phyloP scores from a whole-genome alignment of 345 rosid genomes.

The Carallia brachiata region DNA sequence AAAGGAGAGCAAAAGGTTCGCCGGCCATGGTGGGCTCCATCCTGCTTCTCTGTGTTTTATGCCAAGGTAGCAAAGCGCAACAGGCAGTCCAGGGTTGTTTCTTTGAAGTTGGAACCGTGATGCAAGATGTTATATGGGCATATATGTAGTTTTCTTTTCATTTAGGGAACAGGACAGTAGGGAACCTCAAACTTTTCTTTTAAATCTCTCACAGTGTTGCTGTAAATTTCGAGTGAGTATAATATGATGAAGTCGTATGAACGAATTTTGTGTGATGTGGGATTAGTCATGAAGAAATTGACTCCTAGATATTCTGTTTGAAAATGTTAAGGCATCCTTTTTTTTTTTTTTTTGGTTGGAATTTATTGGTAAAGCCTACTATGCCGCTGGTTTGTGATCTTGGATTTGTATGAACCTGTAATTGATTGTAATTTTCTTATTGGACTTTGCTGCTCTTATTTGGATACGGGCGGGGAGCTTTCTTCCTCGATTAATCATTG shows the following conservation, averaged over 20 bases:
- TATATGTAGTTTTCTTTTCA: constrained; percentile 46
- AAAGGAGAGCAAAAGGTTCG: constrained; percentile 96
- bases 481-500: too few relatives aligned
- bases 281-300: constrained; percentile 10
- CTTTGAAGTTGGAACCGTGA: constrained; percentile 96
- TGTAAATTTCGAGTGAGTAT: constrained; percentile 35
- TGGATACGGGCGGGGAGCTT: too few relatives aligned
- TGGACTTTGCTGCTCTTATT: too few relatives aligned
- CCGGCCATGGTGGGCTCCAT: constrained; percentile 99
- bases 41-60: constrained; percentile 79
- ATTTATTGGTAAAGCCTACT: neutral
- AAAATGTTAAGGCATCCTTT: constrained; percentile 1
- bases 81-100: constrained; percentile 94
- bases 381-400: neutral
- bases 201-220: constrained; percentile 28
- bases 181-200: constrained; percentile 23
- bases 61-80: constrained; percentile 88
- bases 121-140: constrained; percentile 42
- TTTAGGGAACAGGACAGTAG: constrained; percentile 34
- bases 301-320: neutral
- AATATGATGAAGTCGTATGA: constrained; percentile 4
- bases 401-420: neutral
- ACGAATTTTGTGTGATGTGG: constrained; percentile 15
- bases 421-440: neutral
- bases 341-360: neutral